Conservation (phyloP, 345 rosid genomes). For the Citrus australasica region DNA sequence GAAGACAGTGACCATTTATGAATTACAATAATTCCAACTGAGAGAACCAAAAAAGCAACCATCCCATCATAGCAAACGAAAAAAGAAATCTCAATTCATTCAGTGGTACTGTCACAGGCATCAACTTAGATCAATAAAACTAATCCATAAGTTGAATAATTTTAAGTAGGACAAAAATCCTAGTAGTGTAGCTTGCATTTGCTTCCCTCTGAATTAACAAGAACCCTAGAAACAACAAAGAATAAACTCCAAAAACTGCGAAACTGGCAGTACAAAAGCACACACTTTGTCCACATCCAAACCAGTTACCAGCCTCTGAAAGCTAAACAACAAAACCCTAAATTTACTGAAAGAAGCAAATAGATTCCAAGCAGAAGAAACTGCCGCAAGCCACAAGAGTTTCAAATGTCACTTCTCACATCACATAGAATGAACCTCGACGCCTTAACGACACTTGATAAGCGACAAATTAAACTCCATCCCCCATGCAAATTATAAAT, state of each 20-base stretch:
- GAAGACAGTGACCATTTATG: neutral
- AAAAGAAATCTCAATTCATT: no score
- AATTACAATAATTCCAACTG: neutral
- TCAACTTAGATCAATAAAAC: neutral
- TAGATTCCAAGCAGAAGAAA: conserved; percentile 15
- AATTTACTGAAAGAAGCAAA: neutral
- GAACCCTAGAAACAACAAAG: conserved; percentile 19
- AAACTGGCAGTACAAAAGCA: neutral
- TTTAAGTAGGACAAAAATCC: neutral
- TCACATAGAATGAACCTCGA: conserved; percentile 16
- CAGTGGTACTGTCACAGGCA: neutral
- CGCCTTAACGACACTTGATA: conserved; percentile 30
- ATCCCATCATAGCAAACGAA: neutral
- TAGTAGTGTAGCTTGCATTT: neutral
- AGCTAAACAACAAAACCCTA: conserved; percentile 16
- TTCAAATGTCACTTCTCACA: conserved; percentile 13
- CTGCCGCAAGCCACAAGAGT: neutral
- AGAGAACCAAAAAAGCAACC: neutral
- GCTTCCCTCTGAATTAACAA: neutral
- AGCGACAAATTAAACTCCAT: conserved; percentile 25
- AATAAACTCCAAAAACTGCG: conserved; percentile 25
- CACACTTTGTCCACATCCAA: conserved; percentile 17
- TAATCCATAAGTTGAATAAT: neutral
- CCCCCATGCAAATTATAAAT: neutral
- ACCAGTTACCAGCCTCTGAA: neutral